Conservation (phyloP, 2,329 filamentous ascomycete species). For the Tolypocladium capitatum region DNA sequence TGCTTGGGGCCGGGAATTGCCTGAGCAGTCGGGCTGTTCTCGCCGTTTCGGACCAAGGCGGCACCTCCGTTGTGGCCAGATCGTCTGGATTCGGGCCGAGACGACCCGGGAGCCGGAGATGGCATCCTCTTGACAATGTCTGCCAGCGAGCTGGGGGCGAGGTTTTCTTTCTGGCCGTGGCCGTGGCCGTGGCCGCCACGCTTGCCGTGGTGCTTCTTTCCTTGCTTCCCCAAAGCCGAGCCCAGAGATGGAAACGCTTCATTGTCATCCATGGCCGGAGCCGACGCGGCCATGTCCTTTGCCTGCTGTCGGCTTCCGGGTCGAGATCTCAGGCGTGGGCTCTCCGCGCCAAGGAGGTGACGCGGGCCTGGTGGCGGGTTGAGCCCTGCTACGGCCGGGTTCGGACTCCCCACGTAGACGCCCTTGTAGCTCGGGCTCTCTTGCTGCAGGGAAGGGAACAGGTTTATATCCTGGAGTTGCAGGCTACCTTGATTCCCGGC, state of each 20-base stretch:
- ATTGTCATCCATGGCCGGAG: slow-evolving; percentile 77
- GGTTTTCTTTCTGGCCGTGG: slow-evolving; percentile 56
- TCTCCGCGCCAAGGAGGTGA: slow-evolving; percentile 44
- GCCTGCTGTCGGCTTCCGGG: slow-evolving; percentile 64
- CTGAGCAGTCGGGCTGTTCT: slow-evolving; percentile 70
- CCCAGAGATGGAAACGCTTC: slow-evolving; percentile 90
- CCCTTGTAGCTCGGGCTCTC: slow-evolving; percentile 45
- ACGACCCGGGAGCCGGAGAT: slow-evolving; percentile 54
- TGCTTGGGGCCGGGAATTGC: slow-evolving; percentile 81
- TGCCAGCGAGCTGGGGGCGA: slow-evolving; percentile 63
- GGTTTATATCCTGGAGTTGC: slow-evolving; percentile 70
- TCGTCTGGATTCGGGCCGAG: slow-evolving; percentile 47
- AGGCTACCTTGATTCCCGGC: slow-evolving; percentile 51
- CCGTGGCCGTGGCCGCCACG: slow-evolving; percentile 66
- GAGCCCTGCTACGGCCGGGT: slow-evolving; percentile 36
- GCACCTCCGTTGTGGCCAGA: slow-evolving; percentile 50
- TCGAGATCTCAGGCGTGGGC: slow-evolving; percentile 63
- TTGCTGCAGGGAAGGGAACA: slow-evolving; percentile 65
- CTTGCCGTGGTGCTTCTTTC: slow-evolving; percentile 89
- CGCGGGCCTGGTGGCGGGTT: slow-evolving; percentile 61
- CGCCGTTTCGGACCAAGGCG: slow-evolving; percentile 49
- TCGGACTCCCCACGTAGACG: slow-evolving; percentile 38
- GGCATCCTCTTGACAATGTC: slow-evolving; percentile 95
- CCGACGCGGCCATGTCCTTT: slow-evolving; percentile 48
- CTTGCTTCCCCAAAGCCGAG: slow-evolving; percentile 58